phyloP scores from a whole-genome alignment of 352 stramenopile genomes.

The Phytophthora macrochlamydospora region DNA sequence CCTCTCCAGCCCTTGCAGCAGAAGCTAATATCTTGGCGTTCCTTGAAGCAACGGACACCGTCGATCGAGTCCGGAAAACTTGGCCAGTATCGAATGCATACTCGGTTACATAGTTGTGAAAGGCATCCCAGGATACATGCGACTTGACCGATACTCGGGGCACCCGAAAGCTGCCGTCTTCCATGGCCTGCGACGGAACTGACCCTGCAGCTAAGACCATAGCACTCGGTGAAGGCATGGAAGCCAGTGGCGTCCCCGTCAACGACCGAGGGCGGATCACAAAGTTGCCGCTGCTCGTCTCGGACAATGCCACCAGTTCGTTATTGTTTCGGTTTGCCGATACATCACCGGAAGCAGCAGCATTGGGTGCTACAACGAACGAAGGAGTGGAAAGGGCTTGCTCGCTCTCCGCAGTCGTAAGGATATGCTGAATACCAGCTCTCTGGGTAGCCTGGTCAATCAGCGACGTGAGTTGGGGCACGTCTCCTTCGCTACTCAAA shows the following conservation, averaged over 20 bases:
- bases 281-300: constrained; percentile 14
- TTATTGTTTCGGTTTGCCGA: constrained; percentile 3
- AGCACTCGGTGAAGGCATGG: constrained; percentile 24
- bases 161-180: constrained; percentile 36
- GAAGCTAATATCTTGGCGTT: constrained; percentile 55
- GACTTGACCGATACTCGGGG: constrained; percentile 46
- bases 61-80: constrained; percentile 78
- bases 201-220: constrained; percentile 41
- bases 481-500: constrained; percentile 7
- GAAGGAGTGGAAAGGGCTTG: no score
- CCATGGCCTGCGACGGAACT: constrained; percentile 31
- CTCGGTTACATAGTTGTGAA: constrained; percentile 57
- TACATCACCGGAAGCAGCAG: constrained; percentile 3
- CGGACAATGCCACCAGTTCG: constrained; percentile 15
- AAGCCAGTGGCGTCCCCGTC: background rate
- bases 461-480: constrained; percentile 16
- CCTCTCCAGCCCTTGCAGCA: constrained; percentile 21
- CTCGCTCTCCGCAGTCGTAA: background rate
- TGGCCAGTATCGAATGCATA: constrained; percentile 68
- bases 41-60: constrained; percentile 58
- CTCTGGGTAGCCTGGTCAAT: constrained; percentile 25
- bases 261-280: constrained; percentile 18
- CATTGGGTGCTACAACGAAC: no score
- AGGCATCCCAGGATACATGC: constrained; percentile 63
- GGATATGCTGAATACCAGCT: constrained; percentile 18